A percentile compares a stretch with the other conserved stretches of the same genome.
phyloP scores from a whole-genome alignment of 495 filamentous ascomycete species.

The Oleoguttula mirabilis region DNA sequence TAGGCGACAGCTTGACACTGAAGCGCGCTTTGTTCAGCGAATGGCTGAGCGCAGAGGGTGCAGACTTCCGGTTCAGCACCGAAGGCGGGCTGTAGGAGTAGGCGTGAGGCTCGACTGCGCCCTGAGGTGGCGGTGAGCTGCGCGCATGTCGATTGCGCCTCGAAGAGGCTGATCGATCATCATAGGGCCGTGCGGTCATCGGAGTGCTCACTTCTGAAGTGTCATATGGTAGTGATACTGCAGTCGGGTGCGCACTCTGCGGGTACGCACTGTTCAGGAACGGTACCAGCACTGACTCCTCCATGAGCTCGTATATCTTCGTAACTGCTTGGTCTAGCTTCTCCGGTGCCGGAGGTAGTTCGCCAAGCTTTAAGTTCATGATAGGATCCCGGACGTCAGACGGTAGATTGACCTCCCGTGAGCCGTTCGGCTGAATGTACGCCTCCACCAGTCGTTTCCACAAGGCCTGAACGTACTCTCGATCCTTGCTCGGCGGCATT shows the following conservation, averaged over 20 bases:
- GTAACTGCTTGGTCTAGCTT: slow-evolving; percentile 77
- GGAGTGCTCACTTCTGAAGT: slow-evolving; percentile 19
- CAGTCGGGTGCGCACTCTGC: slow-evolving; percentile 19
- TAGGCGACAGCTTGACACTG: slow-evolving; percentile 15
- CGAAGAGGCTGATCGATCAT: slow-evolving; percentile 17
- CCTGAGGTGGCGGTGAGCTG: slow-evolving; percentile 17
- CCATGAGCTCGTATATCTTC: slow-evolving; percentile 91
- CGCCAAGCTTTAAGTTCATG: slow-evolving; percentile 47
- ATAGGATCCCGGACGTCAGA: slow-evolving; percentile 71
- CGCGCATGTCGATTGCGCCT: slow-evolving; percentile 14
- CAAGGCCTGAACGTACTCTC: slow-evolving; percentile 61
- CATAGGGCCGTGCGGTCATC: slow-evolving; percentile 18
- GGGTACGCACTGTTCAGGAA: slow-evolving; percentile 51
- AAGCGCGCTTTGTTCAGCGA: slow-evolving; percentile 22
- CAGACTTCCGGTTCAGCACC: slow-evolving; percentile 19
- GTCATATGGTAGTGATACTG: slow-evolving; percentile 15
- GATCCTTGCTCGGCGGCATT: slow-evolving; percentile 42
- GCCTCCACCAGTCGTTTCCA: slow-evolving; percentile 54
- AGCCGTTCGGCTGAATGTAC: slow-evolving; percentile 69
- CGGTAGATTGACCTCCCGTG: slow-evolving; percentile 87
- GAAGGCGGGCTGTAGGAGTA: slow-evolving; percentile 16
- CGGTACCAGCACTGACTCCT: slow-evolving; percentile 79
- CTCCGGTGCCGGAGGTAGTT: slow-evolving; percentile 62
- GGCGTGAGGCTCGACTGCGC: slow-evolving; percentile 10
- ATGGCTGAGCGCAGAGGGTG: slow-evolving; percentile 24